Conservation (phyloP, 2,329 filamentous ascomycete genomes). For the Fonsecaea pugnacius region DNA sequence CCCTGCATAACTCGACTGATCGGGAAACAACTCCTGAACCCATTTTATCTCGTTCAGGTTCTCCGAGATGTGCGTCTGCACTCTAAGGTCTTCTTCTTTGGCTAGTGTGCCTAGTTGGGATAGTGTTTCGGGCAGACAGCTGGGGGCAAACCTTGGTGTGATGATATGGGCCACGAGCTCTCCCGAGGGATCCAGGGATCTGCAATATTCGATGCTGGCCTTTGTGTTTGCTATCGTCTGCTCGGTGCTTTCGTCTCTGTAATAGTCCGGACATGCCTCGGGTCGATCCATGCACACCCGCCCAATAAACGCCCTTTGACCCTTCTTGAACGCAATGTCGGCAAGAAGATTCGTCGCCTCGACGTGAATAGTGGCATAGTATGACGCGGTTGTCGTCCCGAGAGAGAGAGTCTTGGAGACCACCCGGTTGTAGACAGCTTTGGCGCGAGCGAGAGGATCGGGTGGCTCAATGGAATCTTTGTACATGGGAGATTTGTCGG, state of each 20-base stretch:
- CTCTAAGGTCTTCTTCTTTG: constrained; percentile 57
- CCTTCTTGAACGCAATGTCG: constrained; percentile 74
- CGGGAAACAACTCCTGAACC: constrained; percentile 72
- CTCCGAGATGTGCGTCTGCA: constrained; percentile 91
- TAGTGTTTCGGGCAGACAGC: constrained; percentile 62
- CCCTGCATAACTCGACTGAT: constrained; percentile 66
- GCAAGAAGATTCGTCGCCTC: constrained; percentile 88
- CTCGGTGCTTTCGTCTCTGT: constrained; percentile 72
- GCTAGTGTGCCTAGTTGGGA: constrained; percentile 67
- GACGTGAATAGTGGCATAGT: constrained; percentile 89
- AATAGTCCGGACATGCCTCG: constrained; percentile 71
- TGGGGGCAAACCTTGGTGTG: constrained; percentile 69
- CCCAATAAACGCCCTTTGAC: constrained; percentile 89
- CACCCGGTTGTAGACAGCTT: constrained; percentile 74
- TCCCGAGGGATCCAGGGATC: constrained; percentile 65
- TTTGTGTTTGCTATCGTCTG: constrained; percentile 61
- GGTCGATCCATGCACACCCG: constrained; percentile 90
- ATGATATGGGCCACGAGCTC: constrained; percentile 75
- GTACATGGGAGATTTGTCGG: constrained; percentile 37
- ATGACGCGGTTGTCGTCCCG: constrained; percentile 92
- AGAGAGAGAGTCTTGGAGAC: constrained; percentile 80
- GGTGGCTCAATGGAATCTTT: constrained; percentile 37
- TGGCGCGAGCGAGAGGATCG: constrained; percentile 62
- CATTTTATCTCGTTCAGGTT: constrained; percentile 74
- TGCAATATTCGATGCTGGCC: constrained; percentile 68